Evolutionary conservation across 2,329 filamentous ascomycete genomes (phyloP).

Genomic region (Penicillium griseofulvum): DNA sequence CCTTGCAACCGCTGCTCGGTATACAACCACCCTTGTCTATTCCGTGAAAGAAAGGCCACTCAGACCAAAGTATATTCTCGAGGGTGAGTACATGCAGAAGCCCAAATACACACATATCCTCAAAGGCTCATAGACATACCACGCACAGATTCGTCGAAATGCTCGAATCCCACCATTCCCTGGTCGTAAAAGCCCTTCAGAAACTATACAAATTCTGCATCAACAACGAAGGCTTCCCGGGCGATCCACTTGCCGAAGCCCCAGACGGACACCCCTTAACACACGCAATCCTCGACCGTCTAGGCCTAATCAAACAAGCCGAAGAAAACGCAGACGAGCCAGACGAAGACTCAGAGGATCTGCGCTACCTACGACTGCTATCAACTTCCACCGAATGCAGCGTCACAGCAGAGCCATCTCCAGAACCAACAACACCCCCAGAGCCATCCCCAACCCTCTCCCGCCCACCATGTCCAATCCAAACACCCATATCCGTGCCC

Average conservation of each 20-base stretch:
- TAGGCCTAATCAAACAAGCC: conserved; percentile 45
- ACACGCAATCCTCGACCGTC: conserved; percentile 43
- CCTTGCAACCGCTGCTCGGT: conserved; percentile 45
- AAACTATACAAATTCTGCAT: conserved; percentile 43
- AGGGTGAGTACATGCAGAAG: conserved; percentile 30
- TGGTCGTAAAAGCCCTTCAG: conserved; percentile 44
- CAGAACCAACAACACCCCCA: conserved; percentile 35
- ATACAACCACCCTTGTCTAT: conserved; percentile 46
- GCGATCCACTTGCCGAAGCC: conserved; percentile 40
- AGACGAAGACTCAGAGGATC: conserved; percentile 36
- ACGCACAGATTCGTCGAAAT: conserved; percentile 43
- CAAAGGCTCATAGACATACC: conserved; percentile 1
- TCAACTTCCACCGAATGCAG: conserved; percentile 39
- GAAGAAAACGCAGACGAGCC: conserved; percentile 40
- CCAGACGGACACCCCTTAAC: conserved; percentile 43
- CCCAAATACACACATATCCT: neutral
- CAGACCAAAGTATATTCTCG: conserved; percentile 46
- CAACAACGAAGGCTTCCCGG: conserved; percentile 44
- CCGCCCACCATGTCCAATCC: conserved; percentile 16
- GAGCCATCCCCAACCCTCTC: conserved; percentile 29
- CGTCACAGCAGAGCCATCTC: conserved; percentile 39
- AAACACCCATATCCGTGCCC: conserved; percentile 9
- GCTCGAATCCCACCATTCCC: conserved; percentile 44
- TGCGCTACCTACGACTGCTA: conserved; percentile 37
- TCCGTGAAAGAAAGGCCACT: conserved; percentile 44